Conservation (phyloP, 768 basidiomycete species). For the Tylopilus sp. region DNA sequence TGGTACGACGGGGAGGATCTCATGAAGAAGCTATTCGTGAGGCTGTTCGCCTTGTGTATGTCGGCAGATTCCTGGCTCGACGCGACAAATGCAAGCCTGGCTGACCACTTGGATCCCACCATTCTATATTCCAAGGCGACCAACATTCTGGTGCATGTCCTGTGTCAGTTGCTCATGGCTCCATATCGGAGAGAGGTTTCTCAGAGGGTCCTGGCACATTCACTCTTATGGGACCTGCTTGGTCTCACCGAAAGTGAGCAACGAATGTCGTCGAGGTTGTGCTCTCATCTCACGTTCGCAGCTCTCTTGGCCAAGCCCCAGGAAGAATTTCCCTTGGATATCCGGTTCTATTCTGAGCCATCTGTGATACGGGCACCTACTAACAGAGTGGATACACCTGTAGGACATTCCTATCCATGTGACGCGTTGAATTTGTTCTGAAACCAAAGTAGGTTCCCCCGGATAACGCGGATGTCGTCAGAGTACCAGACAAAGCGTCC, state of each 20-base stretch:
- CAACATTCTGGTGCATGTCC: slow-evolving; percentile 40
- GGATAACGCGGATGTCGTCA: slow-evolving; percentile 34
- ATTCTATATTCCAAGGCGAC: slow-evolving; percentile 47
- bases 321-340: slow-evolving; percentile 34
- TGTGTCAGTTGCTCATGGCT: slow-evolving; percentile 34
- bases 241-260: slow-evolving; percentile 11
- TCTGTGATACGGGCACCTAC: slow-evolving; percentile 31
- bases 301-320: slow-evolving; percentile 36
- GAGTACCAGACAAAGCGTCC: slow-evolving; percentile 37
- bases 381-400: slow-evolving; percentile 32
- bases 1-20: slow-evolving; percentile 44
- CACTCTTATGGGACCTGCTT: slow-evolving; percentile 21
- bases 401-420: slow-evolving; percentile 17
- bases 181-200: slow-evolving; percentile 18
- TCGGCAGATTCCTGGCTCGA: slow-evolving; percentile 60
- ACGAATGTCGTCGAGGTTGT: not conserved
- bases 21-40: slow-evolving; percentile 46
- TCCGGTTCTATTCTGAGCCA: slow-evolving; percentile 41
- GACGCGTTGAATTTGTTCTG: slow-evolving; percentile 8
- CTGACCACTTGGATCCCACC: slow-evolving; percentile 43
- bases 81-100: slow-evolving; percentile 36
- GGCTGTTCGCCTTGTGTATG: slow-evolving; percentile 51
- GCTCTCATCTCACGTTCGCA: slow-evolving; percentile 18
- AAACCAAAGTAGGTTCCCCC: slow-evolving; percentile 31
- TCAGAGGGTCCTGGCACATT: slow-evolving; percentile 19